Conservation (phyloP, 164 flowering plant species). For the Macadamia tetraphylla region DNA sequence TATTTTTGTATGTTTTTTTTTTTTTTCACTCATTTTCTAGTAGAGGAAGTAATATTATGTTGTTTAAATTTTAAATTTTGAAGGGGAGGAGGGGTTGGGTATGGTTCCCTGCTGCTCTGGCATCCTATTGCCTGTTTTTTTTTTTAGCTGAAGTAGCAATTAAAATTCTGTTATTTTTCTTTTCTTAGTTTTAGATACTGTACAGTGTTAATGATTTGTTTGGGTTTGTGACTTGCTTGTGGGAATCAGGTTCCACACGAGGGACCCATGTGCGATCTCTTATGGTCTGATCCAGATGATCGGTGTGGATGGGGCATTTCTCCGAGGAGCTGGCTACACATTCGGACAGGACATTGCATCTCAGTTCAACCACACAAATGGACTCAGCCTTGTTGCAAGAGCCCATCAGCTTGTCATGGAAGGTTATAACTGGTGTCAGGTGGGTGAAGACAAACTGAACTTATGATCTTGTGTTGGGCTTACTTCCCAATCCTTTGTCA, state of each 20-base stretch:
- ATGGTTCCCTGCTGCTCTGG: neutral
- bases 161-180: neutral
- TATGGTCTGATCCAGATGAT: constrained; percentile 91
- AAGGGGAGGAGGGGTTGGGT: neutral
- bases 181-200: neutral
- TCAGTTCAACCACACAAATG: constrained; percentile 80
- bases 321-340: constrained; percentile 88
- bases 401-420: constrained; percentile 95
- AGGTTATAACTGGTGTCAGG: constrained; percentile 86
- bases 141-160: neutral
- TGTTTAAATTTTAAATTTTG: neutral
- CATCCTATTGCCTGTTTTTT: neutral
- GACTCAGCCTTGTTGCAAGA: constrained; percentile 67
- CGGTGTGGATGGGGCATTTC: constrained; percentile 90
- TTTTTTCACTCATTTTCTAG: too few species aligned
- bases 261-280: constrained; percentile 88
- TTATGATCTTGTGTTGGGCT: neutral
- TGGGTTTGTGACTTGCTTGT: constrained; percentile 1
- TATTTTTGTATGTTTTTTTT: too few species aligned
- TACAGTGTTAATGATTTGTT: neutral
- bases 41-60: neutral
- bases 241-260: constrained; percentile 71
- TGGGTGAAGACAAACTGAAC: constrained; percentile 18
- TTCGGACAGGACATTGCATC: constrained; percentile 85
- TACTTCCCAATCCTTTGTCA: neutral